phyloP scores from a whole-genome alignment of 768 basidiomycete genomes.

The Coprinopsis cinerea region DNA sequence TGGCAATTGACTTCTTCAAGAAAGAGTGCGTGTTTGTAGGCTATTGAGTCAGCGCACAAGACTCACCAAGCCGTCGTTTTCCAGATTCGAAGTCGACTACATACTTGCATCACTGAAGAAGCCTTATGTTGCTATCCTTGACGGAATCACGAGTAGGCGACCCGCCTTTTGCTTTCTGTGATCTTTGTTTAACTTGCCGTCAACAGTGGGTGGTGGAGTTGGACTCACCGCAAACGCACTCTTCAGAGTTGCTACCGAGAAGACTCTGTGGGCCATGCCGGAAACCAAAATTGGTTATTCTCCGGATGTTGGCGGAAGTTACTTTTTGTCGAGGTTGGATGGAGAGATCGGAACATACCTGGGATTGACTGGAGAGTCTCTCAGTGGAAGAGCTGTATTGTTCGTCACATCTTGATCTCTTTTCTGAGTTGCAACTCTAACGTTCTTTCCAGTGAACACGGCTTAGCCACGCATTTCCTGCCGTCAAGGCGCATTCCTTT shows the following conservation, averaged over 20 bases:
- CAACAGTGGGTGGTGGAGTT: constrained; percentile 89
- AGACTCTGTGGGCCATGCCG: constrained; percentile 91
- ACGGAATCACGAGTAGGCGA: constrained; percentile 84
- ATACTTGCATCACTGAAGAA: constrained; percentile 65
- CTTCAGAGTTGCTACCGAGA: constrained; percentile 92
- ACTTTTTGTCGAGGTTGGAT: constrained; percentile 84
- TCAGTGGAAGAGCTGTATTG: constrained; percentile 84
- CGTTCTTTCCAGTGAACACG: constrained; percentile 60
- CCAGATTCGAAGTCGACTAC: constrained; percentile 78
- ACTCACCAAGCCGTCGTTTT: constrained; percentile 2
- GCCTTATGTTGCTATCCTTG: constrained; percentile 87
- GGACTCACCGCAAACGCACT: constrained; percentile 81
- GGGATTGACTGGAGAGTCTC: constrained; percentile 67
- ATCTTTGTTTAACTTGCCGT: constrained; percentile 8
- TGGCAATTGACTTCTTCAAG: constrained; percentile 85
- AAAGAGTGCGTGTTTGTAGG: constrained; percentile 57
- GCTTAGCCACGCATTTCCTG: constrained; percentile 92
- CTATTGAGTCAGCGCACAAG: constrained; percentile 14
- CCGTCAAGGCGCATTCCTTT: constrained; percentile 68
- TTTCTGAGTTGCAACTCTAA: constrained; percentile 5
- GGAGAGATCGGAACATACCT: constrained; percentile 94
- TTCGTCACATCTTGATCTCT: constrained; percentile 35
- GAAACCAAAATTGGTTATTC: constrained; percentile 89
- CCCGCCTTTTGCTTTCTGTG: constrained; percentile 6
- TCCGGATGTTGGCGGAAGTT: constrained; percentile 92